Base-by-base conservation (phyloP, 495 filamentous ascomycete species). In the Xylaria flabelliformis region DNA sequence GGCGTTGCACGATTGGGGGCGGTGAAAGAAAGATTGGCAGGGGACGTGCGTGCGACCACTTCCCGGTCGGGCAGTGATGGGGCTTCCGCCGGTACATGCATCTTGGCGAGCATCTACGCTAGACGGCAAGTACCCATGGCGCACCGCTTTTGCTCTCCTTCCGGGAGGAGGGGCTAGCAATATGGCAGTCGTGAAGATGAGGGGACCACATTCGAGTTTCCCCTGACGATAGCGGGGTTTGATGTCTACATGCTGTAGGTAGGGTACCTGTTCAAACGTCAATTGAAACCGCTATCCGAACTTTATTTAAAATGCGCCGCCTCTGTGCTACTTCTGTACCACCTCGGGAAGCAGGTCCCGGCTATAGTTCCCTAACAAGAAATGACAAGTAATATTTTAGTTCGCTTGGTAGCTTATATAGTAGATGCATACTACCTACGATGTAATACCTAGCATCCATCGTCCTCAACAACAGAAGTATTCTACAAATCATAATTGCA, bases 11-110 rank as follows among this genome's bases (percentile, higher is more conserved):
- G 34, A 3, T 41, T 41, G 12, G 44, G 68, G 69, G 69, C 69
- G 69, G 69, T 71, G 69, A 71, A 56, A 17, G 8, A 17, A 56
- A 32, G 46, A 62, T 64, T 64, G 69, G 69, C 64, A 56, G 65
- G 65, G 65, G 65, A 56, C 19, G 34, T 67, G 50, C 21, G 53
- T 56, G 26, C 12, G 17, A 36, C 17, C 44, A 3, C 21, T 13
- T 46, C 64, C 64, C 53, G 29, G 44, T 32, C 29, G 3, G 36
- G 61, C 36, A 26, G n/a, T 26, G 6, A 44, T 44, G 21, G 34
- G 59, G 19, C 24, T 4, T 41, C 64, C 46, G 41, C 13, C 41
- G 62, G 62, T 64, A 64, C 62, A 19, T 48, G 42, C 15, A 48
- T 34, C 42, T 32, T 19, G 62, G 62, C 42, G 21, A 8, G 15